Base-by-base conservation (phyloP, 192 early-diverging fungal species). In the Backusella tuberculispora region DNA sequence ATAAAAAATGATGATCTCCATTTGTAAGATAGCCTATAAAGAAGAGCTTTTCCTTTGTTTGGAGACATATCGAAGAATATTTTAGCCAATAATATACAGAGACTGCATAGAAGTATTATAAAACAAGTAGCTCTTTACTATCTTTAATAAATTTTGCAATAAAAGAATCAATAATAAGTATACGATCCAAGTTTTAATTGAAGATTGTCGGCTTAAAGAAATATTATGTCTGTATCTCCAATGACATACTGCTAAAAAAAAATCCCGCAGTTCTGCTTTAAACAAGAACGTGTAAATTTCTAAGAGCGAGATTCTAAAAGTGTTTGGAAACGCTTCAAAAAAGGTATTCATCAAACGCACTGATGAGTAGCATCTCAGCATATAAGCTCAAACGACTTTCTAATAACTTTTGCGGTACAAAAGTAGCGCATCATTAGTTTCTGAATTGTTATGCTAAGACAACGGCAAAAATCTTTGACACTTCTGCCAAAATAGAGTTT, bases 401-500 rank as follows among this genome's bases (percentile, higher is more conserved):
- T 34, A 34, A 2, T 34, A 34, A 34, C 29, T 34, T 34, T 34
- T 34, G 29, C 29, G 29, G 29, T 34, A 34, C 29, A 34, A 34
- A 34, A 34, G 29, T 1, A 34, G 53, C 53, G 53, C 53, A 60
- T 60, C 53, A 60, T 60, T 60, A 60, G 53, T 60, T 60, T 60
- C 4, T 60, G 53, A 60, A 60, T 60, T 60, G 53, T 60, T 60
- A 60, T 29, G 53, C 21, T 60, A 29, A 60, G 53, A 60, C 17
- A 26, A 60, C 21, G 53, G 53, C 53, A 60, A 60, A 43, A 60
- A 24, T 60, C 53, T 60, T 60, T 60, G 53, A 60, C 53, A 60
- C 5, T 60, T 60, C 53, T 60, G 53, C 53, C 53, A 60, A 60
- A 60, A 60, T 60, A 60, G 53, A 60, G 53, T 60, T 60, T 60